Conservation (phyloP, 768 basidiomycete species). For the Favolaschia claudopus region DNA sequence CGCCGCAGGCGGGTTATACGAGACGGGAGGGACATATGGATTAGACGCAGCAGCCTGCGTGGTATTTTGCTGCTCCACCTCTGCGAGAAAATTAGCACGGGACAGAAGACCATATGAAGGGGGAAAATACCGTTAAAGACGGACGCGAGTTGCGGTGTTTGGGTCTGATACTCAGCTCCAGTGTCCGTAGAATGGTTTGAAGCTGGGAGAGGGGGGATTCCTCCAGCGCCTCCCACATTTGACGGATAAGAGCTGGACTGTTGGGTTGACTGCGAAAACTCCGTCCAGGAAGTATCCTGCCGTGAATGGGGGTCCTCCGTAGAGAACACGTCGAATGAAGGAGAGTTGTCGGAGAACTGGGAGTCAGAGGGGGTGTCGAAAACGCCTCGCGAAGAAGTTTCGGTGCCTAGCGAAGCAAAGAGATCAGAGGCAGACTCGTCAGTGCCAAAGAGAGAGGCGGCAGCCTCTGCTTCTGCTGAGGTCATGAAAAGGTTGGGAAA, state of each 20-base stretch:
- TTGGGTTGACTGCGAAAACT: conserved; percentile 30
- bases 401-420: conserved; percentile 65
- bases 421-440: conserved; percentile 69
- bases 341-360: conserved; percentile 26
- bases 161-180: neutral
- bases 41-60: conserved; percentile 20
- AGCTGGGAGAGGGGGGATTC: conserved; percentile 4
- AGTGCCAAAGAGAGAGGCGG: conserved; percentile 81
- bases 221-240: neutral
- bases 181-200: neutral
- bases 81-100: neutral
- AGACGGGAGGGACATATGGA: conserved; percentile 11
- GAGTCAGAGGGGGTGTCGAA: conserved; percentile 17
- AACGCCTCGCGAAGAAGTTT: conserved; percentile 26
- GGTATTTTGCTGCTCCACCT: conserved; percentile 14
- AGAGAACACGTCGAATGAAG: conserved; percentile 4
- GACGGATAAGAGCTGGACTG: conserved; percentile 18
- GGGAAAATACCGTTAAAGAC: neutral
- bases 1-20: conserved; percentile 14
- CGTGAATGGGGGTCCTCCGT: neutral
- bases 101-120: neutral
- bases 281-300: conserved; percentile 12
- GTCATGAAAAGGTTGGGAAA: too few species aligned
- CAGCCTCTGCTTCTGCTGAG: conserved; percentile 68
- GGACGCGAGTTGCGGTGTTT: neutral